Evolutionary conservation across 805 yeast genomes (phyloP).

Genomic region (Wickerhamomyces ciferrii): DNA sequence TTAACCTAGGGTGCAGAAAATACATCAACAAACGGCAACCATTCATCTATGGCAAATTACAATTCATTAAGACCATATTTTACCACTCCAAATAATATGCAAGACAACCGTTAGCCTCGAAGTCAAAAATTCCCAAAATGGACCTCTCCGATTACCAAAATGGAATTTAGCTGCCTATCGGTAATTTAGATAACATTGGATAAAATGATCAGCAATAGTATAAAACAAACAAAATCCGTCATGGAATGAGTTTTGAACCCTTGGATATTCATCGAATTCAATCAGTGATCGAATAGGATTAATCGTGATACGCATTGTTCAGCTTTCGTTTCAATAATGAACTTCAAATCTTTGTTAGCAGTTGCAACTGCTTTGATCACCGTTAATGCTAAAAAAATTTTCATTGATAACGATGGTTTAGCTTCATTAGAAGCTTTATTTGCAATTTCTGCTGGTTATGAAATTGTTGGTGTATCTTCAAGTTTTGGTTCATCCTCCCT

Average conservation of each 20-base stretch:
- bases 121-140: neutral
- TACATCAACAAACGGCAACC: no score
- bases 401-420: constrained; percentile 38
- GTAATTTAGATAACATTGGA: no score
- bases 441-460: constrained; percentile 34
- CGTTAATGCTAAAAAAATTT: constrained; percentile 28
- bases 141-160: neutral
- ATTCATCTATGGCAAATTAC: no score
- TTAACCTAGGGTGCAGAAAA: no score
- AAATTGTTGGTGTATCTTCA: constrained; percentile 33
- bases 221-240: no score
- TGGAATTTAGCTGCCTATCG: no score
- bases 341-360: constrained; percentile 9
- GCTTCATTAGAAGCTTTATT: constrained; percentile 31
- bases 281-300: no score
- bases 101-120: neutral
- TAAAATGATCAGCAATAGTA: no score
- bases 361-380: constrained; percentile 10
- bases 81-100: neutral
- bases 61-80: no score
- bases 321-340: constrained; percentile 4
- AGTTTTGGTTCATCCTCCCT: constrained; percentile 34
- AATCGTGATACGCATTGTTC: no score
- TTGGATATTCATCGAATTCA: no score
- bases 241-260: no score